Evolutionary conservation across 306 rosid species (phyloP).

Genomic region (Cucurbita ficifolia): DNA sequence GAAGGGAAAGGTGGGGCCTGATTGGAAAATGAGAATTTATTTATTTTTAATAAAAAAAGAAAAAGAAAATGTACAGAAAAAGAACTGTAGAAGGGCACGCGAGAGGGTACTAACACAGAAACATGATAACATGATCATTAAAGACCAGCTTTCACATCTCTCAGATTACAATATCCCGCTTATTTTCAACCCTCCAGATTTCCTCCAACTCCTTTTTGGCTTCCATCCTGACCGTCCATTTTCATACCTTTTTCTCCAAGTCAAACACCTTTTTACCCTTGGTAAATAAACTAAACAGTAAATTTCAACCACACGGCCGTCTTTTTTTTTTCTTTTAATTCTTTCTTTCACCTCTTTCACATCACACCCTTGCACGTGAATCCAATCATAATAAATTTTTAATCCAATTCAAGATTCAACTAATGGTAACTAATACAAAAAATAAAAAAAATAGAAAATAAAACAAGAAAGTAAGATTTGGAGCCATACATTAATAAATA

Average conservation of each 20-base stretch:
- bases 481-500: too few relatives aligned
- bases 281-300: not conserved
- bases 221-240: not conserved
- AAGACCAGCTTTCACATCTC: conserved; percentile 11
- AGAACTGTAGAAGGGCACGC: conserved; percentile 9
- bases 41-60: not conserved
- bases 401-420: too few relatives aligned
- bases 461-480: too few relatives aligned
- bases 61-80: not conserved
- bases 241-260: not conserved
- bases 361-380: not conserved
- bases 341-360: not conserved
- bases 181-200: not conserved
- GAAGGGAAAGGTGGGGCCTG: not conserved
- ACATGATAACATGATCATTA: conserved; percentile 30
- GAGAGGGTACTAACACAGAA: not conserved
- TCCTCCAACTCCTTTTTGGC: not conserved
- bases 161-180: conserved; percentile 1
- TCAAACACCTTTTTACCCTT: not conserved
- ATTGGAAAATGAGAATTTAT: not conserved
- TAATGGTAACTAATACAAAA: too few relatives aligned
- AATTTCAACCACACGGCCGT: not conserved
- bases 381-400: not conserved
- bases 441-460: too few relatives aligned
- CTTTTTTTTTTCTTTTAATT: not conserved